Conservation (phyloP, 352 stramenopile genomes). For the Pythium periplocum region DNA sequence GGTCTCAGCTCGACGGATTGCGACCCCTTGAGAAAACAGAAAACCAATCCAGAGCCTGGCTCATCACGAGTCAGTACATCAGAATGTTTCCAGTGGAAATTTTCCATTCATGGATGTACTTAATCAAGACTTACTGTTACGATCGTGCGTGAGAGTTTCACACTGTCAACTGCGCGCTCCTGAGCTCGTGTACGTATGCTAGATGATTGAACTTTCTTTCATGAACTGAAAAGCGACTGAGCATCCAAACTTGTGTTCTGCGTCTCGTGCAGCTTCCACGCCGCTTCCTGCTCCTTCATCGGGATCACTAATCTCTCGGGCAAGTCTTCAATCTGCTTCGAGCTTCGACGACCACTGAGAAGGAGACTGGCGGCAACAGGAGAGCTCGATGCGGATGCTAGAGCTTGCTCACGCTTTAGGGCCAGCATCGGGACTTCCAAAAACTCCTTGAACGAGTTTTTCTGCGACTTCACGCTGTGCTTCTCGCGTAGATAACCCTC, state of each 20-base stretch:
- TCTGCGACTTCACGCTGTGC: conserved; percentile 77
- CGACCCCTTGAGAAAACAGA: too few relatives aligned
- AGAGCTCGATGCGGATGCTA: conserved; percentile 20
- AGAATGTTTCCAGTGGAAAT: too few relatives aligned
- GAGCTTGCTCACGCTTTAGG: conserved; percentile 33
- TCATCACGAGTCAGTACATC: too few relatives aligned
- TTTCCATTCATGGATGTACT: too few relatives aligned
- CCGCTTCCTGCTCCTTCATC: conserved; percentile 40
- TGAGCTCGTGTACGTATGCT: too few relatives aligned
- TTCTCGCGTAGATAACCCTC: conserved; percentile 60
- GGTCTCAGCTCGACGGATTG: too few relatives aligned
- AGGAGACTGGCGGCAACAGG: conserved; percentile 22
- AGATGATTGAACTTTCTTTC: too few relatives aligned
- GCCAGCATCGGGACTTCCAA: conserved; percentile 62
- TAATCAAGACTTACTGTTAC: too few relatives aligned
- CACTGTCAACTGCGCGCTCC: too few relatives aligned
- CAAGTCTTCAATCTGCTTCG: conserved; percentile 60
- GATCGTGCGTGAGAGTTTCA: too few relatives aligned
- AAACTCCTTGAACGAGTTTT: conserved; percentile 79
- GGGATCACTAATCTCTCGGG: conserved; percentile 61
- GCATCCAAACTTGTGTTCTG: conserved; percentile 43
- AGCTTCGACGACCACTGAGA: conserved; percentile 20
- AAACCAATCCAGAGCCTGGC: too few relatives aligned
- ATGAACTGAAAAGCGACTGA: conserved; percentile 36
- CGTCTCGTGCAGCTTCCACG: conserved; percentile 38